Evolutionary conservation across 495 filamentous ascomycete species (phyloP), one percentile per base, ranked within the genome.

Genomic region (Delitschia confertaspora): DNA sequence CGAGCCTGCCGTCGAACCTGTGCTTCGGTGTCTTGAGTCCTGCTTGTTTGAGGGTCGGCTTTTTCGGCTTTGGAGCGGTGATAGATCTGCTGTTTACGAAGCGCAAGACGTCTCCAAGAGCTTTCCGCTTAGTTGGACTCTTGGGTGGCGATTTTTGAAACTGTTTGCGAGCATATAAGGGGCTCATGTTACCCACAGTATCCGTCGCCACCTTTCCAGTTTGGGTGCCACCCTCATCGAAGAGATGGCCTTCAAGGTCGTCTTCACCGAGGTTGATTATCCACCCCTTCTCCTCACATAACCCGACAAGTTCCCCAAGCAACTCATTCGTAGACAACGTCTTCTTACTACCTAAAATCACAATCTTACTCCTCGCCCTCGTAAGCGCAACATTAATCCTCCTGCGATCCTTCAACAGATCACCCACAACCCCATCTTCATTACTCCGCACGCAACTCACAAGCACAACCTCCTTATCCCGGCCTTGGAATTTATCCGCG

Each of bases 341-440:
- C 20, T 67, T 69, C 53, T 74, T 71, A 53, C 82, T 88, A 1
- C 91, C 91, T 3, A 98, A 58, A 5, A 98, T 80, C 16, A 98
- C 65, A 9, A 98, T 65, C 66, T 98, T 98, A 1, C 79, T 85
- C 53, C 84, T 82, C 21, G 91, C 91, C 21, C 91, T 67, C 8
- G 91, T 98, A 47, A 98, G 82, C 0, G 91, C 89, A 13, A 98
- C 91, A 55, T 98, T 98, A 54, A 96, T 86, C 7, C 91, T 66
- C 38, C 91, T 69, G 85, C 86, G 93, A 62, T 98, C 91, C 42
- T 82, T 82, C 10, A 98, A 66, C 45, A 98, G 62, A 38, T 96
- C 91, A 21, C 91, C 91, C 6, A 98, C 81, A 27, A 71, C 73
- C 27, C 79, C 78, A 1, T 73, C 71, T 24, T 85, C 74, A 54